Conservation (phyloP, 352 stramenopile species). For the Globisporangium nodosum region DNA sequence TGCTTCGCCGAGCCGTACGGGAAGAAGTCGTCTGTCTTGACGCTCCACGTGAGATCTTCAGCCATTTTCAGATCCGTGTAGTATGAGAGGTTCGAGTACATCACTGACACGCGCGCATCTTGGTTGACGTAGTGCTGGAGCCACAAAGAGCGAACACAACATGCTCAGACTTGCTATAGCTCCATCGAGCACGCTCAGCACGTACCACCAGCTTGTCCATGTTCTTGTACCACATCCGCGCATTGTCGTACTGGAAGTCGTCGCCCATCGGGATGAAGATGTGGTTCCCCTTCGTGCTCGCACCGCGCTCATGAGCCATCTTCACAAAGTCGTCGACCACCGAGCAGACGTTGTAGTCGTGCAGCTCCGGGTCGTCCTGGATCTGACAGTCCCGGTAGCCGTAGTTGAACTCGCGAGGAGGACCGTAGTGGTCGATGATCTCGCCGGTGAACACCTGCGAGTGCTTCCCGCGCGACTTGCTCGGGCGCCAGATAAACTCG, state of each 20-base stretch:
- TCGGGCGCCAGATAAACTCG: conserved; percentile 95
- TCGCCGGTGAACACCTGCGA: conserved; percentile 85
- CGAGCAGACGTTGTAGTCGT: conserved; percentile 87
- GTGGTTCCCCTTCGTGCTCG: conserved; percentile 72
- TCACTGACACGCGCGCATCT: conserved; percentile 88
- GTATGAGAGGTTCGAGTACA: conserved; percentile 95
- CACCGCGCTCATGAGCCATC: conserved; percentile 58
- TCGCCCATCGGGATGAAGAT: conserved; percentile 90
- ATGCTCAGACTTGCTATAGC: neutral
- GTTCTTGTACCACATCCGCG: conserved; percentile 90
- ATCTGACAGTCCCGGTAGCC: conserved; percentile 65
- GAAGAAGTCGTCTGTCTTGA: conserved; percentile 97
- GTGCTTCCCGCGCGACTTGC: conserved; percentile 75
- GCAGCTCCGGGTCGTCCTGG: conserved; percentile 81
- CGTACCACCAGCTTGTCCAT: conserved; percentile 92
- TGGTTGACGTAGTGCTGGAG: conserved; percentile 88
- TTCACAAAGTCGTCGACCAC: conserved; percentile 86
- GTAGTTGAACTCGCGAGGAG: conserved; percentile 74
- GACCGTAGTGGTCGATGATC: conserved; percentile 80
- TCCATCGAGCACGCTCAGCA: neutral
- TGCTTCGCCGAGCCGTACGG: conserved; percentile 92
- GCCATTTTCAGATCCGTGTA: conserved; percentile 93
- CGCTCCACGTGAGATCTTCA: conserved; percentile 68
- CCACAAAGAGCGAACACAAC: neutral
- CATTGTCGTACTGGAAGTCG: conserved; percentile 94